Evolutionary conservation across 2,329 filamentous ascomycete genomes (phyloP).

Genomic region (Alternaria gansuensis): DNA sequence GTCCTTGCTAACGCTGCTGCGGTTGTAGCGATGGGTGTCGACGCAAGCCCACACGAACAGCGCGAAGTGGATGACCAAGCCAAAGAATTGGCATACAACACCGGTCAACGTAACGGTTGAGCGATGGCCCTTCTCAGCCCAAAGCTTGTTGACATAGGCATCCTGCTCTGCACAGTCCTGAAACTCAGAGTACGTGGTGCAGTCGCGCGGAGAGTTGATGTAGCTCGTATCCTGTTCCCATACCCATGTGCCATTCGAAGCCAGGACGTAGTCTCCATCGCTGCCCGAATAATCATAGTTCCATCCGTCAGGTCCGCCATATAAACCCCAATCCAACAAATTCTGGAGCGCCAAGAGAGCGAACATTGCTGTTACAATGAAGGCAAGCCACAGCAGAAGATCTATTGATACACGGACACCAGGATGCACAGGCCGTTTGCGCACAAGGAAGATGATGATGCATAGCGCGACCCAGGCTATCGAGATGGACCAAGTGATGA

Average conservation of each 20-base stretch:
- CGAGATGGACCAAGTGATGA: conserved; percentile 45
- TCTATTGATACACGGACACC: conserved; percentile 49
- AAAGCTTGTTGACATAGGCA: conserved; percentile 44
- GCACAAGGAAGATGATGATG: conserved; percentile 38
- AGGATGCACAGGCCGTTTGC: conserved; percentile 45
- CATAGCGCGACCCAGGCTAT: conserved; percentile 44
- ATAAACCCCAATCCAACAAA: conserved; percentile 31
- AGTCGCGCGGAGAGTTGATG: conserved; percentile 27
- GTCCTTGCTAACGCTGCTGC: conserved; percentile 37
- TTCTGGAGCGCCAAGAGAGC: conserved; percentile 28
- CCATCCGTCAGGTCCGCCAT: conserved; percentile 23
- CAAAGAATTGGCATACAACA: conserved; percentile 45
- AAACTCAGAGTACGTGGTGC: conserved; percentile 28
- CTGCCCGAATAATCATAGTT: conserved; percentile 17
- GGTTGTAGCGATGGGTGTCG: conserved; percentile 43
- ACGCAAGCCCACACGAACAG: conserved; percentile 54
- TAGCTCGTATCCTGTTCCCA: conserved; percentile 31
- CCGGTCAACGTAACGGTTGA: conserved; percentile 34
- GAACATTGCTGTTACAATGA: conserved; percentile 42
- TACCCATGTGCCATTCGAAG: conserved; percentile 46
- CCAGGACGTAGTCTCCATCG: conserved; percentile 35
- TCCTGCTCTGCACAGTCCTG: conserved; percentile 42
- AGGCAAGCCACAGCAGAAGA: conserved; percentile 49
- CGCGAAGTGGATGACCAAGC: conserved; percentile 44
- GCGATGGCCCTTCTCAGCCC: conserved; percentile 35